Percentiles rank a stretch among this genome's conserved stretches.
Evolutionary conservation across 2,329 filamentous ascomycete genomes (phyloP).

Genomic region (Phialocephala sp.): DNA sequence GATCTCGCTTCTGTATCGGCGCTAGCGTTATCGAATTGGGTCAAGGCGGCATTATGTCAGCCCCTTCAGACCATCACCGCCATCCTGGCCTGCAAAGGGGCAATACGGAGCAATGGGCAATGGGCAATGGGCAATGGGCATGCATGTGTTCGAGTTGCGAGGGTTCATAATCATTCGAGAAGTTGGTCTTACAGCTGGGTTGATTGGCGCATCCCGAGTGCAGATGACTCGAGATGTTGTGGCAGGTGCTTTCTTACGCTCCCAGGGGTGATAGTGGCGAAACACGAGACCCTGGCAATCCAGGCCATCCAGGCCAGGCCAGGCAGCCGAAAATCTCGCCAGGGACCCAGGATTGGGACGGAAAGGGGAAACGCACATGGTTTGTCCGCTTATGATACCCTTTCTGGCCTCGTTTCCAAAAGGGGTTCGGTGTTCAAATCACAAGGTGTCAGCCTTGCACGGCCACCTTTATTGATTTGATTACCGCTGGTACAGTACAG

Average conservation of each 20-base stretch:
- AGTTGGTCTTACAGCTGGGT: background rate
- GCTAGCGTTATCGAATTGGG: background rate
- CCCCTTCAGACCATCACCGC: background rate
- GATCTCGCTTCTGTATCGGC: conserved; percentile 6
- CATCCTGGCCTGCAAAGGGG: background rate
- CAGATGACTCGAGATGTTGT: background rate
- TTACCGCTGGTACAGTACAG: no score
- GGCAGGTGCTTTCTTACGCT: background rate
- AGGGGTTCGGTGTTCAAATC: background rate
- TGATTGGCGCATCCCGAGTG: background rate
- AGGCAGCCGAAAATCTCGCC: background rate
- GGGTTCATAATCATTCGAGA: background rate
- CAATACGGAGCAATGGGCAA: background rate
- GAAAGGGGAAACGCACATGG: background rate
- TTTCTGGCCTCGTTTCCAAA: background rate
- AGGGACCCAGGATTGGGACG: background rate
- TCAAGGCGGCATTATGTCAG: background rate
- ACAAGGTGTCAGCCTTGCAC: background rate
- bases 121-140: no score
- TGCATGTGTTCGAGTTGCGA: background rate
- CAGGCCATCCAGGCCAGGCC: background rate
- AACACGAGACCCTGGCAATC: background rate
- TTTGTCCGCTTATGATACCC: background rate
- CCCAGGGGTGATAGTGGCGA: background rate
- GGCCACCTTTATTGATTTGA: background rate